Conservation (phyloP, 1,139 yeast genomes). For the Debaryomyces nepalensis region DNA sequence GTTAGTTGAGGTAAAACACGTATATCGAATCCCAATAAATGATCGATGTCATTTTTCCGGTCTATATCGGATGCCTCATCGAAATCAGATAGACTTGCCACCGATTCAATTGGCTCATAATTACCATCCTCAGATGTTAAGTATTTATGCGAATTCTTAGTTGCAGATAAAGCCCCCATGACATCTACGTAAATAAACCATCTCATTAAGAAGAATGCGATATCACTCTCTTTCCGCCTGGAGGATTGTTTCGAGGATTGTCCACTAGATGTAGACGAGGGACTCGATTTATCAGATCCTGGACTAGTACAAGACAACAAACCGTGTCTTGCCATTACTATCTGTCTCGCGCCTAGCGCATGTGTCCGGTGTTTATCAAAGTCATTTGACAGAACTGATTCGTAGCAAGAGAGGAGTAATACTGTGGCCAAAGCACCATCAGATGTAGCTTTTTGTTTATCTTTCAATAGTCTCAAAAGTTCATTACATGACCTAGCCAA, state of each 20-base stretch:
- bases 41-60: conserved; percentile 55
- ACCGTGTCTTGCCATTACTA: conserved; percentile 54
- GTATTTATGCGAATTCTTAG: conserved; percentile 36
- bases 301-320: neutral
- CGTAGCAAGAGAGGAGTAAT: conserved; percentile 64
- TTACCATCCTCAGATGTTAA: conserved; percentile 21
- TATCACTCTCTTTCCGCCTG: conserved; percentile 39
- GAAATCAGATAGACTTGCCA: conserved; percentile 18
- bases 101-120: conserved; percentile 25
- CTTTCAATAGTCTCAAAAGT: conserved; percentile 54
- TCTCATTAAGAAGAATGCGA: conserved; percentile 64
- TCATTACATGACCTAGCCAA: conserved; percentile 62
- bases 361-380: conserved; percentile 66
- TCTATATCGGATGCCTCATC: conserved; percentile 20
- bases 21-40: conserved; percentile 62
- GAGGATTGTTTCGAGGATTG: neutral
- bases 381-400: conserved; percentile 55
- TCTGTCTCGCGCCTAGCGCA: conserved; percentile 70
- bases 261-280: conserved; percentile 5
- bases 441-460: conserved; percentile 58
- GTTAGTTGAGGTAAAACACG: conserved; percentile 55
- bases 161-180: conserved; percentile 59
- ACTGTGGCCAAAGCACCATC: conserved; percentile 73
- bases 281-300: neutral
- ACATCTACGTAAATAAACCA: conserved; percentile 78